Evolutionary conservation across 805 yeast genomes (phyloP), one percentile per base, ranked within the genome.

Genomic region (Maudiozyma bulderi): DNA sequence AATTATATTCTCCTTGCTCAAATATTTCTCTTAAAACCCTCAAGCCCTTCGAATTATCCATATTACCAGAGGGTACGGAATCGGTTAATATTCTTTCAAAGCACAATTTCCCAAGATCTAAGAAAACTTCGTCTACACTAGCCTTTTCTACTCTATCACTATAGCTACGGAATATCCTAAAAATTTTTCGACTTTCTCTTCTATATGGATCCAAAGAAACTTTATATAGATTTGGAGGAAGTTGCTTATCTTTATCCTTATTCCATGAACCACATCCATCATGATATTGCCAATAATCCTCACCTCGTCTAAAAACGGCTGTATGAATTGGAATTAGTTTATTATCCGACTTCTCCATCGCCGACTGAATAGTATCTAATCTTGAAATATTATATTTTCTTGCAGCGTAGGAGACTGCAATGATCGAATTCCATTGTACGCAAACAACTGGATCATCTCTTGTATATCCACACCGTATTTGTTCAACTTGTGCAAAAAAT

Each of bases 401-500:
- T 0, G 99, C 98, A 0, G 96, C 86, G 65, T 87, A 87, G 2
- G 86, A 80, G 0, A 93, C 95, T 0, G 99, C 99, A 50, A 93
- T 91, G 3, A 93, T 68, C 0, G 90, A 75, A 44, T 75, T 73
- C 99, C 99, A 93, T 60, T 93, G 99, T 5, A 88, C 87, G 63
- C 97, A 90, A 0, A 89, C 97, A 1, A 93, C 84, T 0, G 99
- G 97, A 52, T 81, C 90, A 2, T 80, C 78, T 1, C 69, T 70
- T 1, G 81, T 66, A 13, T 84, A 67, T 0, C 83, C 83, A 14
- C 87, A 72, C 40, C 96, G 68, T 6, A 86, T 70, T 55, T 84
- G 91, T 59, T 93, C 97, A 32, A 84, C 93, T 61, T 93, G 99
- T 0, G 99, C 96, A 66, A 86, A 93, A 65, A 90, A 93, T 10